These are phyloP conservation scores for Karstenula rhodostoma DNA, from an alignment of 2,329 filamentous ascomycete species.

Conservation along the genomic window DNA sequence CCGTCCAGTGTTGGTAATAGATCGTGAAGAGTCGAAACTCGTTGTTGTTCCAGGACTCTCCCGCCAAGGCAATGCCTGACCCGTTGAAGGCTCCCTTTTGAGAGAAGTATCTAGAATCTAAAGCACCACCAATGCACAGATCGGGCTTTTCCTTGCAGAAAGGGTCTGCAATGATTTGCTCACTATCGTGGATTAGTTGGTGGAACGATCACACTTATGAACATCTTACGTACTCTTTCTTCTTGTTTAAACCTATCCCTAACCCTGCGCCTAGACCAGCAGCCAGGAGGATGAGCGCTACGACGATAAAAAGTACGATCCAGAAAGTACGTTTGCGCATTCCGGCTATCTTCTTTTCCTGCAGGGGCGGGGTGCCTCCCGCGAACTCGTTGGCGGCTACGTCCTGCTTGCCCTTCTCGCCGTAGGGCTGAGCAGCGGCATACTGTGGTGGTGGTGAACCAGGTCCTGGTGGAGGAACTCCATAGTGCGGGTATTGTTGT, in stretches of 20 bases:
- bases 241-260: slow-evolving; percentile 38
- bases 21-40: slow-evolving; percentile 51
- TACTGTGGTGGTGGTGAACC: slow-evolving; percentile 16
- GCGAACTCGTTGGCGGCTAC: slow-evolving; percentile 2
- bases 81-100: slow-evolving; percentile 56
- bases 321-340: slow-evolving; percentile 36
- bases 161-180: slow-evolving; percentile 24
- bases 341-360: slow-evolving; percentile 31
- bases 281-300: slow-evolving; percentile 43
- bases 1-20: slow-evolving; percentile 56
- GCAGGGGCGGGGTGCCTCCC: neutral
- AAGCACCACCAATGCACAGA: slow-evolving; percentile 50
- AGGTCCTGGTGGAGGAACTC: slow-evolving; percentile 5
- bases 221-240: slow-evolving; percentile 22
- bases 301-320: slow-evolving; percentile 32
- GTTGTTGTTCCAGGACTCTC: slow-evolving; percentile 51
- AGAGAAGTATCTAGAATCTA: slow-evolving; percentile 50
- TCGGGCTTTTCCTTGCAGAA: slow-evolving; percentile 39
- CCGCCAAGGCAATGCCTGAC: slow-evolving; percentile 56
- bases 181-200: slow-evolving; percentile 5
- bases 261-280: slow-evolving; percentile 50
- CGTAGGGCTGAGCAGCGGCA: neutral
- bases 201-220: neutral
- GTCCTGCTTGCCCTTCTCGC: slow-evolving; percentile 14
- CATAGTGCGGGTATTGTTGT: slow-evolving; percentile 15